A percentile compares a stretch with the other conserved stretches of the same genome.
Conservation (phyloP, 1,284 basidiomycete genomes). For the Ceratobasidium sp. region DNA sequence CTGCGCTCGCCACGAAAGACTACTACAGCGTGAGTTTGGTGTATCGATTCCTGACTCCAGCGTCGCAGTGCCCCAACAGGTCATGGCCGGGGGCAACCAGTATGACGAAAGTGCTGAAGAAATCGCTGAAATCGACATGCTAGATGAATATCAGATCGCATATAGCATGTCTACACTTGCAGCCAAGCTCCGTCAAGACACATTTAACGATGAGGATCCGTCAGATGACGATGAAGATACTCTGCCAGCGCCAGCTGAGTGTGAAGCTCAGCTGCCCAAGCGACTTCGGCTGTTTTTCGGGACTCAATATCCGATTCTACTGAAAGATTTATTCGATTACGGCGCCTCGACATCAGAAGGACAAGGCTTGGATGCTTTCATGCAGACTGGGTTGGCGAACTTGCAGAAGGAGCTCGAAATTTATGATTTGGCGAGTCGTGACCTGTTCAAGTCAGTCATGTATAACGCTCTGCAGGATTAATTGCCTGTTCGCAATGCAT, state of each 20-base stretch:
- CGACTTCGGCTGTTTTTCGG: background rate
- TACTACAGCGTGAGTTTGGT: slow-evolving; percentile 38
- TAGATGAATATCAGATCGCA: background rate
- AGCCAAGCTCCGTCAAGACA: background rate
- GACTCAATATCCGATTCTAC: background rate
- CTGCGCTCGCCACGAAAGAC: background rate
- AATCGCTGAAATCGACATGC: background rate
- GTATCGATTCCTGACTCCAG: too few species aligned
- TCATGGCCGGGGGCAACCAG: background rate
- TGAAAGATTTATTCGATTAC: slow-evolving; percentile 15
- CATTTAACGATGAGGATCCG: background rate
- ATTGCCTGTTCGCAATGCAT: background rate
- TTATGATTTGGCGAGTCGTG: slow-evolving; percentile 4
- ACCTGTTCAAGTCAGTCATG: background rate
- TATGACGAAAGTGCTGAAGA: background rate
- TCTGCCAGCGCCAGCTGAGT: background rate
- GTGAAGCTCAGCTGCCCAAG: background rate
- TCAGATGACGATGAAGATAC: background rate
- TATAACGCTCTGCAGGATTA: background rate
- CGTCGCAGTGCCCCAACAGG: background rate
- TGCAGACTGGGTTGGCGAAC: background rate
- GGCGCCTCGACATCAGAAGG: background rate
- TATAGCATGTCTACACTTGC: background rate
- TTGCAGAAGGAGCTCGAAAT: slow-evolving; percentile 17
- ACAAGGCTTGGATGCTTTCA: slow-evolving; percentile 8